A percentile compares a stretch with the other conserved stretches of the same genome.
These are phyloP conservation scores for Rickenella mellea DNA, from an alignment of 768 basidiomycete genomes.

Conservation along the genomic window DNA sequence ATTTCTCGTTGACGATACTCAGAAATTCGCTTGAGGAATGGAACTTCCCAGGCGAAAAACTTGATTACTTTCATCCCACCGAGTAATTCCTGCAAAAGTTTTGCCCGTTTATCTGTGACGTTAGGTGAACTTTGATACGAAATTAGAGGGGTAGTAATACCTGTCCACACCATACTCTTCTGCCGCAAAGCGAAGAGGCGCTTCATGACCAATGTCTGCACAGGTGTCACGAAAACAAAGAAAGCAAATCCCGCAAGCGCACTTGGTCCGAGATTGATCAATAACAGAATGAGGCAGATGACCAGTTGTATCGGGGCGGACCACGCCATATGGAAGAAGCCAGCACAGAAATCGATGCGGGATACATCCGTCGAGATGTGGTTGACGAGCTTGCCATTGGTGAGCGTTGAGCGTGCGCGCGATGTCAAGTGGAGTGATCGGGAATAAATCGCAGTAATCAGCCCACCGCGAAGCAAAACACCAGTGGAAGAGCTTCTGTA, in stretches of 20 bases:
- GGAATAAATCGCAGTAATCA: constrained; percentile 82
- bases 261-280: constrained; percentile 60
- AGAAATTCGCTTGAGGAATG: constrained; percentile 67
- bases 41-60: constrained; percentile 81
- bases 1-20: constrained; percentile 68
- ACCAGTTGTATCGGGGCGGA: constrained; percentile 66
- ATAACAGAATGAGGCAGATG: constrained; percentile 66
- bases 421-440: constrained; percentile 69
- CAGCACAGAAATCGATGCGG: constrained; percentile 79
- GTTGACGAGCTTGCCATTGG: constrained; percentile 86
- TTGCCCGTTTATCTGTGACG: constrained; percentile 67
- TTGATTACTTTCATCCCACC: constrained; percentile 91
- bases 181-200: constrained; percentile 55
- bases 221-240: constrained; percentile 63
- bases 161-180: constrained; percentile 77
- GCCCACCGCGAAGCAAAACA: constrained; percentile 71
- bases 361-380: constrained; percentile 91
- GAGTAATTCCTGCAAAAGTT: constrained; percentile 81
- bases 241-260: constrained; percentile 48
- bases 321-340: constrained; percentile 78
- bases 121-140: not conserved
- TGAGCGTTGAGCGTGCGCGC: constrained; percentile 67
- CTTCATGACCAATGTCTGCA: constrained; percentile 69
- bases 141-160: not conserved
- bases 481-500: constrained; percentile 67